Percentiles rank a stretch among this genome's conserved stretches.
Conservation (phyloP, 331 rosid species). For the Spiraea crenata region DNA sequence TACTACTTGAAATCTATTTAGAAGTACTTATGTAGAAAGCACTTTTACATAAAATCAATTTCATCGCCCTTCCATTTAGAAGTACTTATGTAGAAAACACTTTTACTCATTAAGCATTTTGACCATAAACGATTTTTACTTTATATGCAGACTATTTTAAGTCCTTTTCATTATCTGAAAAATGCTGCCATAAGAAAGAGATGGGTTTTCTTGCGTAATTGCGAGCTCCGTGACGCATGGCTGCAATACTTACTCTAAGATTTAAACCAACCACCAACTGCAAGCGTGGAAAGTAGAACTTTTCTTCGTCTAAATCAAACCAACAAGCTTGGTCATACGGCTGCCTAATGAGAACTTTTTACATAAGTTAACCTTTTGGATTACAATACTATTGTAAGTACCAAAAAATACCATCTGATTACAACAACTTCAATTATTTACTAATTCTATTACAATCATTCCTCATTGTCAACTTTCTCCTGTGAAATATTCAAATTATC, state of each 20-base stretch:
- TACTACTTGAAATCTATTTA: no score
- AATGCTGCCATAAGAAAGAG: no score
- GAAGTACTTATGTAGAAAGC: no score
- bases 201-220: background rate
- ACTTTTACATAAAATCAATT: no score
- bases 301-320: background rate
- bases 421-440: background rate
- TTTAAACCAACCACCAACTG: background rate
- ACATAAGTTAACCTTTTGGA: background rate
- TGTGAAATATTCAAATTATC: background rate
- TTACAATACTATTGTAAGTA: background rate
- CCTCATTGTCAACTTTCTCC: slow-evolving; percentile 22
- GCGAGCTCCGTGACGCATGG: background rate
- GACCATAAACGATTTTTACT: no score
- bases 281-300: background rate
- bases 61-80: no score
- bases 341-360: background rate
- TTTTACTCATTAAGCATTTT: no score
- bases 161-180: no score
- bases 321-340: background rate
- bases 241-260: background rate
- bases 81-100: no score
- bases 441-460: background rate
- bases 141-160: no score
- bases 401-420: background rate